phyloP scores from a whole-genome alignment of 805 yeast species.

The Kodamaea leandrae region DNA sequence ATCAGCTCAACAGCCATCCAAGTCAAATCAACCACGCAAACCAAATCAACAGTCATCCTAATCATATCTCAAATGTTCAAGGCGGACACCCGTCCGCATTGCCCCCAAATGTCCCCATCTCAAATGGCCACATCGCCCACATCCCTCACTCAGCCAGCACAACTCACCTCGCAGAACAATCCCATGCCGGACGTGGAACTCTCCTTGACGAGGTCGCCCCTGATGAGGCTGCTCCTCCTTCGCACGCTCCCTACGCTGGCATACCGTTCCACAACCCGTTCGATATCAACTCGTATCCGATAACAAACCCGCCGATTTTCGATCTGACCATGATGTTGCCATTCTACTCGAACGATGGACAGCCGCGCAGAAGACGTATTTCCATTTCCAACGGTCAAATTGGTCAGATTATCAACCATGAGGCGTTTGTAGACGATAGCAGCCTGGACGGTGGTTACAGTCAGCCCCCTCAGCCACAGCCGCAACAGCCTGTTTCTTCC shows the following conservation, averaged over 20 bases:
- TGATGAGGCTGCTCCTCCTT: not conserved
- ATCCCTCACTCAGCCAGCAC: not conserved
- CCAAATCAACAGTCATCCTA: too few relatives aligned
- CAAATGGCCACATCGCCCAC: not conserved
- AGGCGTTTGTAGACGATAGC: slow-evolving; percentile 34
- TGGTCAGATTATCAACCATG: slow-evolving; percentile 61
- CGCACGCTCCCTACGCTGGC: slow-evolving; percentile 1
- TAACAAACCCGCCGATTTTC: slow-evolving; percentile 47
- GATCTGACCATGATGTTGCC: slow-evolving; percentile 42
- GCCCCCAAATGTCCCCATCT: not conserved
- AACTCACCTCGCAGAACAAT: not conserved
- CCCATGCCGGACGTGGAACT: slow-evolving; percentile 2
- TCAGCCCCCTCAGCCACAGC: slow-evolving; percentile 10
- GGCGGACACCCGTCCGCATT: too few relatives aligned
- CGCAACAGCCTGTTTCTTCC: not conserved
- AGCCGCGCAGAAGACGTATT: slow-evolving; percentile 56
- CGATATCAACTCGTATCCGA: slow-evolving; percentile 39
- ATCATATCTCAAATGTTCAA: too few relatives aligned
- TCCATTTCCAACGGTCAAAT: slow-evolving; percentile 85
- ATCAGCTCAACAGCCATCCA: too few relatives aligned
- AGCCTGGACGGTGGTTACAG: slow-evolving; percentile 18
- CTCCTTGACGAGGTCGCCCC: not conserved
- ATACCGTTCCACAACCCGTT: slow-evolving; percentile 37
- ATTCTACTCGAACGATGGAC: slow-evolving; percentile 28
- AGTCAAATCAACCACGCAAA: too few relatives aligned